Evolutionary conservation across 2,329 filamentous ascomycete species (phyloP).

Genomic region (Cytospora chrysosperma): DNA sequence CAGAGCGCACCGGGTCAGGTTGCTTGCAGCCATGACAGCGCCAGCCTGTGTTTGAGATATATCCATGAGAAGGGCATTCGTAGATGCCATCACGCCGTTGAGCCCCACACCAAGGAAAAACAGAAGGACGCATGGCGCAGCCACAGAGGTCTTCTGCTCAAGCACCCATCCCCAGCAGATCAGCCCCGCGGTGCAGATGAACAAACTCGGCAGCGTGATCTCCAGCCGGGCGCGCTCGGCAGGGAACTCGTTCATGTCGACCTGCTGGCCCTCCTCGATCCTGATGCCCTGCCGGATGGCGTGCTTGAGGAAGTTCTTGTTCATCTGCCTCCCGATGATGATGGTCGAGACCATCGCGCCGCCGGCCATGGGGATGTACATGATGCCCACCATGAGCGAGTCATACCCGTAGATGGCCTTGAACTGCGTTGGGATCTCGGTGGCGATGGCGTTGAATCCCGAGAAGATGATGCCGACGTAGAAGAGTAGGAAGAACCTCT

Average conservation of each 20-base stretch:
- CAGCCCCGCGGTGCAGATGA: slow-evolving; percentile 43
- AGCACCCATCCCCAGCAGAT: slow-evolving; percentile 46
- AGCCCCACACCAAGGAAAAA: slow-evolving; percentile 36
- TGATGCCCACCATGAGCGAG: slow-evolving; percentile 42
- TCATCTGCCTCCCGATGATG: slow-evolving; percentile 50
- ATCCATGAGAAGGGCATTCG: slow-evolving; percentile 14
- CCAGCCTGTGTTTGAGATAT: slow-evolving; percentile 7
- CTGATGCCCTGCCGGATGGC: slow-evolving; percentile 48
- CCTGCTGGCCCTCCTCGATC: slow-evolving; percentile 45
- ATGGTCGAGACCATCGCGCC: slow-evolving; percentile 39
- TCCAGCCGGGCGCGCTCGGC: slow-evolving; percentile 39
- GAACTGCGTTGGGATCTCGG: slow-evolving; percentile 36
- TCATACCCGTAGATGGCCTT: slow-evolving; percentile 35
- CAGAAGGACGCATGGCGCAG: slow-evolving; percentile 41
- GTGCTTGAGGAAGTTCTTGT: slow-evolving; percentile 60
- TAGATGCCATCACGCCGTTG: slow-evolving; percentile 18
- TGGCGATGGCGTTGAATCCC: slow-evolving; percentile 35
- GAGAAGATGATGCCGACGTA: slow-evolving; percentile 45
- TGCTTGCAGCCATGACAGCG: slow-evolving; percentile 16
- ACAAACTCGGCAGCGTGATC: slow-evolving; percentile 38
- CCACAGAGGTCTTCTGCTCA: slow-evolving; percentile 37
- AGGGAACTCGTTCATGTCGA: slow-evolving; percentile 36
- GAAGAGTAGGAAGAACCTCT: slow-evolving; percentile 44
- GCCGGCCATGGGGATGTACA: slow-evolving; percentile 39
- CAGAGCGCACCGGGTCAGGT: slow-evolving; percentile 11